Conservation (phyloP, 2,329 filamentous ascomycete genomes). For the Amylocarpus encephaloides region DNA sequence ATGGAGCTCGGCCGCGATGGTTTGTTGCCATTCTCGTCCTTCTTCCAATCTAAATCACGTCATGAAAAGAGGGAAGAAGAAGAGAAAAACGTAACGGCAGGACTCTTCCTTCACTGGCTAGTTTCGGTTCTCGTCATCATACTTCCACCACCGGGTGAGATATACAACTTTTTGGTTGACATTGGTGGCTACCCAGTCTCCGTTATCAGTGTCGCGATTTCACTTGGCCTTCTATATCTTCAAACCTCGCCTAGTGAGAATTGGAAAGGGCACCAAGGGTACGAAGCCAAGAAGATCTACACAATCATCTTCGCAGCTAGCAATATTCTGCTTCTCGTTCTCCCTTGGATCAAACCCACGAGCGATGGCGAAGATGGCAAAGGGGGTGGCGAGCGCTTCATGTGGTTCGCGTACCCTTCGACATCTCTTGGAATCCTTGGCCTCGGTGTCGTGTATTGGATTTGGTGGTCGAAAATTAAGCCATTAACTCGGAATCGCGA, state of each 20-base stretch:
- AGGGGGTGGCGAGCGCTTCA: slow-evolving; percentile 27
- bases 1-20: slow-evolving; percentile 43
- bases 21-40: slow-evolving; percentile 40
- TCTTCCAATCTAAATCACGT: slow-evolving; percentile 22
- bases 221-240: slow-evolving; percentile 32
- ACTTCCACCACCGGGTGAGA: slow-evolving; percentile 40
- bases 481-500: background rate
- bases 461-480: slow-evolving; percentile 30
- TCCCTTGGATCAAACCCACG: slow-evolving; percentile 34
- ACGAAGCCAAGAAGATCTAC: slow-evolving; percentile 28
- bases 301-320: slow-evolving; percentile 29
- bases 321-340: slow-evolving; percentile 32
- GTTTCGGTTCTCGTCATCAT: slow-evolving; percentile 52
- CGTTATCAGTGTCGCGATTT: slow-evolving; percentile 32
- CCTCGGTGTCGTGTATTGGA: slow-evolving; percentile 33
- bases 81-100: slow-evolving; percentile 20
- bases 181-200: slow-evolving; percentile 36
- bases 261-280: slow-evolving; percentile 27
- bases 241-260: slow-evolving; percentile 26
- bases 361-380: slow-evolving; percentile 5
- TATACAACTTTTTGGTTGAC: slow-evolving; percentile 36
- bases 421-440: slow-evolving; percentile 33
- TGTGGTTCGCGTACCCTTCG: slow-evolving; percentile 34
- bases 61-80: too few relatives aligned
- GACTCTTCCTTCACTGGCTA: slow-evolving; percentile 52